Evolutionary conservation across 2,329 filamentous ascomycete species (phyloP).

Genomic region (Claviceps purpurea): DNA sequence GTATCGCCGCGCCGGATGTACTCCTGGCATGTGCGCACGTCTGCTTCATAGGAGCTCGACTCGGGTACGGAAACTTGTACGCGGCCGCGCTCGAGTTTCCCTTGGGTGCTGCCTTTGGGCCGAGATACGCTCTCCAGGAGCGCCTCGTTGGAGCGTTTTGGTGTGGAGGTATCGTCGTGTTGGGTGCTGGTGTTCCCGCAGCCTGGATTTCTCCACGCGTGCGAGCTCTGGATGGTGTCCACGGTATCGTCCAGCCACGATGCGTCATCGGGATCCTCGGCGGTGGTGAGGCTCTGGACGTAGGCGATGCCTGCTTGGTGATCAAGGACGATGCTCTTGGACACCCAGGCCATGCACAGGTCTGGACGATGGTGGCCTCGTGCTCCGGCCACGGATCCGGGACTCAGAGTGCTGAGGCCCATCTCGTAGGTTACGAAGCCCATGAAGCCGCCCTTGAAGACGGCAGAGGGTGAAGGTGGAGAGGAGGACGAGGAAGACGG

Average conservation of each 20-base stretch:
- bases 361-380: slow-evolving; percentile 43
- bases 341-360: slow-evolving; percentile 62
- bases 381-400: slow-evolving; percentile 13
- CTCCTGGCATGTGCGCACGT: slow-evolving; percentile 56
- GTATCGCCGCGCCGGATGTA: slow-evolving; percentile 65
- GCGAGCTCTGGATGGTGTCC: slow-evolving; percentile 19
- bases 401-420: slow-evolving; percentile 37
- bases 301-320: slow-evolving; percentile 48
- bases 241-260: slow-evolving; percentile 19
- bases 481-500: too few species aligned
- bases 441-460: slow-evolving; percentile 75
- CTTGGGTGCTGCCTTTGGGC: background rate
- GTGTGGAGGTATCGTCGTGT: background rate
- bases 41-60: slow-evolving; percentile 43
- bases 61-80: slow-evolving; percentile 26
- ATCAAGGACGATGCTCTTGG: slow-evolving; percentile 65
- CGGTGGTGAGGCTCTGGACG: slow-evolving; percentile 37
- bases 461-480: slow-evolving; percentile 13
- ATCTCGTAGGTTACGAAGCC: slow-evolving; percentile 80
- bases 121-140: slow-evolving; percentile 6
- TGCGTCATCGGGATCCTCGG: slow-evolving; percentile 13
- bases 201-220: slow-evolving; percentile 17
- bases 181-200: background rate
- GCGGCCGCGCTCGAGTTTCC: background rate
- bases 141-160: slow-evolving; percentile 8